Evolutionary conservation across 192 early-diverging fungal species (phyloP), one percentile per base, ranked within the genome.

Genomic region (Coemansia sp.): DNA sequence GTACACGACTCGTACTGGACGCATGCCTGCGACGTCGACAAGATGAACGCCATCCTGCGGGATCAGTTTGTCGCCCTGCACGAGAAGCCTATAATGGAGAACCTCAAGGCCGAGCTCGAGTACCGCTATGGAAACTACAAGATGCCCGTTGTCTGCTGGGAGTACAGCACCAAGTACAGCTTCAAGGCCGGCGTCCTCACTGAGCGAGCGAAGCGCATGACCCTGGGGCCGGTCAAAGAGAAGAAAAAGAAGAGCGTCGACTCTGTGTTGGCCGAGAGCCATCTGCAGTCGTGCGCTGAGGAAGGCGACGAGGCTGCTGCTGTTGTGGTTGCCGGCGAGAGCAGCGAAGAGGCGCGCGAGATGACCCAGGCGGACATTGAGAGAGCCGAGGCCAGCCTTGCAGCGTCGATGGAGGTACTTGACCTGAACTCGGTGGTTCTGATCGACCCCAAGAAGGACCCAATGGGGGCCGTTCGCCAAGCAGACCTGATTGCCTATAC

Each of bases 1-100:
- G 95, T 98, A 13, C 95, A 98, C 68, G 95, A 98, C 67, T 92
- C 89, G 44, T 98, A 92, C 67, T 98, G 95, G 95, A 94, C 93
- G 0, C 95, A 98, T 54, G 88, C 95, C 0, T 86, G 78, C 52
- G 88, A 92, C 73, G 82, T 96, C 0, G 85, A 91, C 62, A 58
- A 40, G 20, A 93, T 98, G 91, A 87, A 85, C 55, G 58, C 60
- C 33, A 78, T 94, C 18, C 57, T 98, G 28, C 82, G 95, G 29
- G 87, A 95, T 44, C 83, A 90, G 60, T 98, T 98, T 69, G 84
- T 98, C 36, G 54, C 63, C 17, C 69, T 98, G 40, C 95, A 98
- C 55, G 70, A 77, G 36, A 71, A 82, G 50, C 80, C 89, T 25
- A 85, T 98, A 45, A 90, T 95, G 88, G 77, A 81, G 21, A 82